Conservation (phyloP, 2,329 filamentous ascomycete species). For the Fusarium papillatum region DNA sequence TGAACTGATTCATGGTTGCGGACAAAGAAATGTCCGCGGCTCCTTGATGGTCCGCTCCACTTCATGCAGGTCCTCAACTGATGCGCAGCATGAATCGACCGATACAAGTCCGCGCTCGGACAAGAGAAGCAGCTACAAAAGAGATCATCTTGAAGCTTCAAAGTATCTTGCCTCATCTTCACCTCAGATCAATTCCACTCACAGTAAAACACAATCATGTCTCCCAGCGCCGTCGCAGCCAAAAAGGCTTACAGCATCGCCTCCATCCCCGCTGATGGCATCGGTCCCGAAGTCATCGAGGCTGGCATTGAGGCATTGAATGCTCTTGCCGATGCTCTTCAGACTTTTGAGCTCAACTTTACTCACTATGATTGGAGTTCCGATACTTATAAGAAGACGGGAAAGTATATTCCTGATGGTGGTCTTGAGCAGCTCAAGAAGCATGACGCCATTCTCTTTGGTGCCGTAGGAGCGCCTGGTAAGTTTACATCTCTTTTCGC, state of each 20-base stretch:
- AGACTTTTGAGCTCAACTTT: constrained; percentile 73
- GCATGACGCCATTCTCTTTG: constrained; percentile 73
- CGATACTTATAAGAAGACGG: constrained; percentile 74
- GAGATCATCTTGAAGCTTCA: constrained; percentile 11
- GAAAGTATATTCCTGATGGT: constrained; percentile 62
- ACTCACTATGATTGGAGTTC: constrained; percentile 77
- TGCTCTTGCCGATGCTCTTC: constrained; percentile 62
- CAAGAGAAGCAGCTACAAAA: constrained; percentile 25
- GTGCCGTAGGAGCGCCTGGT: constrained; percentile 72
- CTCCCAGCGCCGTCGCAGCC: constrained; percentile 34
- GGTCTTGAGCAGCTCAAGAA: constrained; percentile 50
- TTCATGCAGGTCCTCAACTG: neutral
- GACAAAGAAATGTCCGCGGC: constrained; percentile 27
- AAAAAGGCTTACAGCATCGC: constrained; percentile 64
- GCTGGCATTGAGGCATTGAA: constrained; percentile 73
- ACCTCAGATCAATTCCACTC: neutral
- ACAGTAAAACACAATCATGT: constrained; percentile 29
- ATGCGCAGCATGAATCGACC: constrained; percentile 23
- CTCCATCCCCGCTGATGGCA: constrained; percentile 74
- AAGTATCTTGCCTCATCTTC: constrained; percentile 9
- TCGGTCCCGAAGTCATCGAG: constrained; percentile 73
- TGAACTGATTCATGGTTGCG: neutral
- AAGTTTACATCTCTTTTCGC: neutral
- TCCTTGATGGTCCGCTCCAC: constrained; percentile 21
- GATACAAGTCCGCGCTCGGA: constrained; percentile 17